Conservation (phyloP, 257 asterid genomes). For the Solanum virginianum region DNA sequence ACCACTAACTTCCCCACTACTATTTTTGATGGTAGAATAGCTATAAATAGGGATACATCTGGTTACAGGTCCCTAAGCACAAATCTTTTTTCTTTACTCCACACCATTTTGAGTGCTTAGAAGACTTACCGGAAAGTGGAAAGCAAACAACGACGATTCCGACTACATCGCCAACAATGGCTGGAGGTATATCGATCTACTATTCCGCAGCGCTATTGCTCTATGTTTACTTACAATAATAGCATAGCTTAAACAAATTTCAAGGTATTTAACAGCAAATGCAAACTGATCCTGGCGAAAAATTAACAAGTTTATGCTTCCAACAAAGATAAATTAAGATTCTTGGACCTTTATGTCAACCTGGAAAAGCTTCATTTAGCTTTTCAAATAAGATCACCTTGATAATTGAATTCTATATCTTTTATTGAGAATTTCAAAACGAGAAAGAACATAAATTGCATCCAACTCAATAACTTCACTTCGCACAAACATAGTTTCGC, state of each 20-base stretch:
- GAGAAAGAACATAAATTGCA: background rate
- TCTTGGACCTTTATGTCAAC: background rate
- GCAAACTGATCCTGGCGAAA: background rate
- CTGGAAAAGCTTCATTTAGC: background rate
- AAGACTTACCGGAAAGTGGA: too few relatives aligned
- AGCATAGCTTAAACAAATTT: background rate
- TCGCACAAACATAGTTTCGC: background rate
- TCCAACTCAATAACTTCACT: background rate
- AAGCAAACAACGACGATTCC: too few relatives aligned
- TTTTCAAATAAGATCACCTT: background rate
- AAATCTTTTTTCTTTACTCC: too few relatives aligned
- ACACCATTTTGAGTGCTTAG: too few relatives aligned
- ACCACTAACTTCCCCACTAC: too few relatives aligned
- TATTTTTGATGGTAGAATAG: too few relatives aligned
- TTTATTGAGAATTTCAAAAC: background rate
- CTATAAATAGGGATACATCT: too few relatives aligned
- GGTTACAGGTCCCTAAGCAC: too few relatives aligned
- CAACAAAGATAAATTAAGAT: background rate
- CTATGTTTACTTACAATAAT: background rate
- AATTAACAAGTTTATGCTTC: background rate
- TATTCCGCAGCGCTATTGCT: too few relatives aligned
- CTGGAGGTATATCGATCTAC: too few relatives aligned
- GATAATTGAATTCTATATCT: background rate
- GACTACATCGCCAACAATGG: too few relatives aligned
- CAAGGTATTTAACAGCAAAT: background rate